These are phyloP conservation scores for Fraxinus excelsior DNA, from an alignment of 257 asterid genomes.

Conservation along the genomic window DNA sequence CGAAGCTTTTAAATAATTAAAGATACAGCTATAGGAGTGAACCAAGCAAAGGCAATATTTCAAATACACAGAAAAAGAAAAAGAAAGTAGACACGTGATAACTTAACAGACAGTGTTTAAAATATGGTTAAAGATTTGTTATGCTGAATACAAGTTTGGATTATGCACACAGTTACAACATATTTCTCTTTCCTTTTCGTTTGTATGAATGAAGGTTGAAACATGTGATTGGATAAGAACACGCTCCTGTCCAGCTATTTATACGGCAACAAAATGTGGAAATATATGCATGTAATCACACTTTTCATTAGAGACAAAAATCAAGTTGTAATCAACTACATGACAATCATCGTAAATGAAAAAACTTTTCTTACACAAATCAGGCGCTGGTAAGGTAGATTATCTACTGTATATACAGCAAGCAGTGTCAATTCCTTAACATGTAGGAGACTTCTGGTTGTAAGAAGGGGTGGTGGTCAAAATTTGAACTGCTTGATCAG, in stretches of 20 bases:
- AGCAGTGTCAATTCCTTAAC: not conserved
- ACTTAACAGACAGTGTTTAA: not conserved
- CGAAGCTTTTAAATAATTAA: not conserved
- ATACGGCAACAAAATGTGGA: not conserved
- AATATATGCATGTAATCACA: not conserved
- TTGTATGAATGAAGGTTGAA: not conserved
- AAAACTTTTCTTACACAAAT: conserved; percentile 21
- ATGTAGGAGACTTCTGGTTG: not conserved
- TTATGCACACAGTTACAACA: not conserved
- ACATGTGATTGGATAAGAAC: not conserved
- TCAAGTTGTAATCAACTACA: conserved; percentile 15
- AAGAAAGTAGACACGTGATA: not conserved
- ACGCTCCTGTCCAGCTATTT: not conserved
- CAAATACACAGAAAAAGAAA: not conserved
- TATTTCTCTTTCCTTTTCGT: not conserved
- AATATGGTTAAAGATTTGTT: not conserved
- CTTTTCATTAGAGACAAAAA: conserved; percentile 3
- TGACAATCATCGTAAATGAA: conserved; percentile 7
- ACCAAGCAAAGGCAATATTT: not conserved
- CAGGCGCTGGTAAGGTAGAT: conserved; percentile 16
- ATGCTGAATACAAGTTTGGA: not conserved
- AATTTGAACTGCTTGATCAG: conserved; percentile 23
- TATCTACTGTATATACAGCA: conserved; percentile 12
- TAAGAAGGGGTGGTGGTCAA: not conserved
- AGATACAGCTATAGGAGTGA: not conserved